Evolutionary conservation across 2,329 filamentous ascomycete genomes (phyloP).

Genomic region (Fusarium praegraminearum): DNA sequence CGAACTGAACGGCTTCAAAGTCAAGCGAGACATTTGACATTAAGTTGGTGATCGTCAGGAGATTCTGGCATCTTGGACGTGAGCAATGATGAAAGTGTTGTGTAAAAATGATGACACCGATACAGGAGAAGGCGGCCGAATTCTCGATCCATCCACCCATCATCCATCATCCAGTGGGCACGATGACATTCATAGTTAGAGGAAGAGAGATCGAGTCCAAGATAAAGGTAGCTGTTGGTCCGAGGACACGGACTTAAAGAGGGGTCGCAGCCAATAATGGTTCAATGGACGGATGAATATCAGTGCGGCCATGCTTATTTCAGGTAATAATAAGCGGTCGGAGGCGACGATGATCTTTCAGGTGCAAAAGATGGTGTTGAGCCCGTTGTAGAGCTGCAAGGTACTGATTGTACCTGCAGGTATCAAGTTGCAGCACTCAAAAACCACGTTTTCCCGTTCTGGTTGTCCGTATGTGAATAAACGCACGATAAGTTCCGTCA

Average conservation of each 20-base stretch:
- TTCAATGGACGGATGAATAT: slow-evolving; percentile 2
- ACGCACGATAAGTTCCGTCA: slow-evolving; percentile 10
- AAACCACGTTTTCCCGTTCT: background rate
- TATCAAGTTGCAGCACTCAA: background rate
- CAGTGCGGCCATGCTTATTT: slow-evolving; percentile 6
- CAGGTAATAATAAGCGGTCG: slow-evolving; percentile 1
- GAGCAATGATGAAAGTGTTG: slow-evolving; percentile 2
- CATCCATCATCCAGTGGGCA: background rate
- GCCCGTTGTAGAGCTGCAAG: background rate
- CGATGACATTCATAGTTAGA: slow-evolving; percentile 4
- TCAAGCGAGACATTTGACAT: slow-evolving; percentile 24
- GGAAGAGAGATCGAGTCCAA: background rate
- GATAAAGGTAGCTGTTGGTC: slow-evolving; percentile 6
- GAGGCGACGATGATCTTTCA: slow-evolving; percentile 32
- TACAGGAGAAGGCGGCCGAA: background rate
- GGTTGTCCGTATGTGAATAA: background rate
- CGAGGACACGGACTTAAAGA: slow-evolving; percentile 6
- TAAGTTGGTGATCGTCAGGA: slow-evolving; percentile 38
- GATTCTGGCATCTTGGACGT: slow-evolving; percentile 1
- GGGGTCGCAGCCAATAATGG: slow-evolving; percentile 25
- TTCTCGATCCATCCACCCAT: background rate
- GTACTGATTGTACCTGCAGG: slow-evolving; percentile 27
- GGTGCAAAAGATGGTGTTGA: slow-evolving; percentile 18
- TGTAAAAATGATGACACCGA: slow-evolving; percentile 13
- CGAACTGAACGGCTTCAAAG: slow-evolving; percentile 7